phyloP scores from a whole-genome alignment of 2,329 filamentous ascomycete species.

The Colletotrichum karsti region DNA sequence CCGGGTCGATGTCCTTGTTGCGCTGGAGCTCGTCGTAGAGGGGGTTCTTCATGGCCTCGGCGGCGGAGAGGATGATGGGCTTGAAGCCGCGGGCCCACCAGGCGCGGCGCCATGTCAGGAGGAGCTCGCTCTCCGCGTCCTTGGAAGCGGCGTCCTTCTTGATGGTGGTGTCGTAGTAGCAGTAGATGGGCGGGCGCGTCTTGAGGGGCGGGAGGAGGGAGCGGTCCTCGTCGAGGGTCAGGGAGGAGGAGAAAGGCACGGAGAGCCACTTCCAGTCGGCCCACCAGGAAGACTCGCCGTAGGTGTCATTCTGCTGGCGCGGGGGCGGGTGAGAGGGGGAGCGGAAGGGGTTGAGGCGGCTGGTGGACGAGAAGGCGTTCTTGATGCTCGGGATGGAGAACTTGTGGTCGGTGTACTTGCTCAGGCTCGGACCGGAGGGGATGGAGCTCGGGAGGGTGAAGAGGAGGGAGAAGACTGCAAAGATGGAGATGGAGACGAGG shows the following conservation, averaged over 20 bases:
- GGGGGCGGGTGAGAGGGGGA: slow-evolving; percentile 76
- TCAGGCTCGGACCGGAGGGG: slow-evolving; percentile 57
- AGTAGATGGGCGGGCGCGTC: slow-evolving; percentile 81
- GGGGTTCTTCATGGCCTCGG: slow-evolving; percentile 85
- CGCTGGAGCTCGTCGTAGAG: slow-evolving; percentile 76
- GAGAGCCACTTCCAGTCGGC: slow-evolving; percentile 90
- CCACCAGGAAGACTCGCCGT: slow-evolving; percentile 84
- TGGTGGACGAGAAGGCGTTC: slow-evolving; percentile 53
- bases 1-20: slow-evolving; percentile 63
- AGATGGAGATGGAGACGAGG: slow-evolving; percentile 58
- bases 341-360: slow-evolving; percentile 71
- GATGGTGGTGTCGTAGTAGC: slow-evolving; percentile 81
- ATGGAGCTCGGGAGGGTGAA: slow-evolving; percentile 59
- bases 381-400: slow-evolving; percentile 59
- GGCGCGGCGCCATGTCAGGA: slow-evolving; percentile 88
- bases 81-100: slow-evolving; percentile 97
- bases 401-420: slow-evolving; percentile 58
- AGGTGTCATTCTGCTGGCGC: slow-evolving; percentile 80
- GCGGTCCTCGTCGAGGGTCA: slow-evolving; percentile 83
- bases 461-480: slow-evolving; percentile 63
- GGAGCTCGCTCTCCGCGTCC: slow-evolving; percentile 79
- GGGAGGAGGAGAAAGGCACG: slow-evolving; percentile 81
- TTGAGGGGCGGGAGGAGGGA: slow-evolving; percentile 82
- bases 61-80: slow-evolving; percentile 80
- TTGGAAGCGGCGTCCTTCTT: slow-evolving; percentile 70